A percentile compares a stretch with the other conserved stretches of the same genome.
Evolutionary conservation across 225 moss, liverwort and hornwort genomes (phyloP).

Genomic region (Pseudoscleropodium purum): DNA sequence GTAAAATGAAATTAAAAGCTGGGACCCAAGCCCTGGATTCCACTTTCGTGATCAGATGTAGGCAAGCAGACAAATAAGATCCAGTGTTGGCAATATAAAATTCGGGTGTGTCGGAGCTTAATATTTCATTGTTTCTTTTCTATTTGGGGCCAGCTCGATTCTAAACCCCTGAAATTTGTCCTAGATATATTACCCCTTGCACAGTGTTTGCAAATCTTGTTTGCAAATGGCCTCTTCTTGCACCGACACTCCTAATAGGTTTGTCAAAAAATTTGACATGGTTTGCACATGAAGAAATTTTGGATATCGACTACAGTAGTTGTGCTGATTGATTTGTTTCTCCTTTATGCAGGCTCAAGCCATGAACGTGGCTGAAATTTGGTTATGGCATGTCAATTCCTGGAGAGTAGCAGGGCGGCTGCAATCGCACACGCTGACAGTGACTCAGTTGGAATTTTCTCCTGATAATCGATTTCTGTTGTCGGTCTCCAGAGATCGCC

Average conservation of each 20-base stretch:
- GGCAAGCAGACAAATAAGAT: background rate
- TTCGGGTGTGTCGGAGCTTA: background rate
- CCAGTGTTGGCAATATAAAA: background rate
- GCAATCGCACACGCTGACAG: slow-evolving; percentile 77
- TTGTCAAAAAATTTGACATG: background rate
- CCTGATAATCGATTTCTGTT: slow-evolving; percentile 67
- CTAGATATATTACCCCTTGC: background rate
- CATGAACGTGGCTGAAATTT: slow-evolving; percentile 73
- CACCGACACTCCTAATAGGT: background rate
- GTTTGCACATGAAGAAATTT: background rate
- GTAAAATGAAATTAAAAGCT: background rate
- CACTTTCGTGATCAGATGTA: background rate
- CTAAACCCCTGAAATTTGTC: background rate
- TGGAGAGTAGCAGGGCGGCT: slow-evolving; percentile 80
- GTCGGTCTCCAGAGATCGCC: slow-evolving; percentile 91
- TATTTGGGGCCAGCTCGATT: background rate
- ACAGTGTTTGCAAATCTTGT: background rate
- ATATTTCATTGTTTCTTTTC: background rate
- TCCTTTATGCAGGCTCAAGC: slow-evolving; percentile 62
- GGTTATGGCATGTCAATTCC: slow-evolving; percentile 77
- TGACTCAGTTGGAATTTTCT: slow-evolving; percentile 90
- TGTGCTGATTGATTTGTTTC: background rate
- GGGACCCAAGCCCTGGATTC: background rate
- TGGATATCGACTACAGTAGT: background rate
- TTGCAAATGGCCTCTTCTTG: background rate